Evolutionary conservation across 306 rosid species (phyloP).

Genomic region (Vigna radiata): DNA sequence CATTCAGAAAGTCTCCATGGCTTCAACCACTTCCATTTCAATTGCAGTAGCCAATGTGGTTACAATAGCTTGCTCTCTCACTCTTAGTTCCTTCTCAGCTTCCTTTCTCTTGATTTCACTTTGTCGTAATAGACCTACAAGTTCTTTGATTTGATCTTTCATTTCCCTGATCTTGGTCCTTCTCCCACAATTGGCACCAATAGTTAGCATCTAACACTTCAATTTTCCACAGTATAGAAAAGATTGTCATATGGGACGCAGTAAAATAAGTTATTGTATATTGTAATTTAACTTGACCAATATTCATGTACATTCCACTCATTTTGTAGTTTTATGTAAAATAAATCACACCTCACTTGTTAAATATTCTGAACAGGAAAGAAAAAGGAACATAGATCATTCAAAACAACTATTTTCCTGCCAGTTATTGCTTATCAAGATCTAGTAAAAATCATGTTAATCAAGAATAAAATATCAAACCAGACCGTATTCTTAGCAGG

Average conservation of each 20-base stretch:
- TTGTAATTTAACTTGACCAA: conserved; percentile 27
- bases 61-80: conserved; percentile 81
- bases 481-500: not conserved
- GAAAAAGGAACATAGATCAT: too few relatives aligned
- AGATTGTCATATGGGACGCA: conserved; percentile 16
- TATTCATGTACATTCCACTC: conserved; percentile 5
- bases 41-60: conserved; percentile 69
- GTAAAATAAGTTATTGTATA: conserved; percentile 1
- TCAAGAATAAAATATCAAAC: too few relatives aligned
- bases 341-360: conserved; percentile 28
- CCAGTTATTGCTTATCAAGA: too few relatives aligned
- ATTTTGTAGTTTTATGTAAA: conserved; percentile 6
- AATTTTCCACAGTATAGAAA: conserved; percentile 23
- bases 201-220: conserved; percentile 38
- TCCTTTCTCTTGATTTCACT: conserved; percentile 92
- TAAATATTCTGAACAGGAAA: conserved; percentile 2
- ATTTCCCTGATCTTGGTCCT: conserved; percentile 87
- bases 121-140: conserved; percentile 88
- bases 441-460: too few relatives aligned
- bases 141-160: conserved; percentile 93
- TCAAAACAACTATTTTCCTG: too few relatives aligned
- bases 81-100: conserved; percentile 84
- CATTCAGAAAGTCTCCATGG: too few relatives aligned
- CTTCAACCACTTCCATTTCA: too few relatives aligned
- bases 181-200: conserved; percentile 97